These are phyloP conservation scores for Globisporangium spinosum DNA, from an alignment of 352 stramenopile species.

Conservation along the genomic window DNA sequence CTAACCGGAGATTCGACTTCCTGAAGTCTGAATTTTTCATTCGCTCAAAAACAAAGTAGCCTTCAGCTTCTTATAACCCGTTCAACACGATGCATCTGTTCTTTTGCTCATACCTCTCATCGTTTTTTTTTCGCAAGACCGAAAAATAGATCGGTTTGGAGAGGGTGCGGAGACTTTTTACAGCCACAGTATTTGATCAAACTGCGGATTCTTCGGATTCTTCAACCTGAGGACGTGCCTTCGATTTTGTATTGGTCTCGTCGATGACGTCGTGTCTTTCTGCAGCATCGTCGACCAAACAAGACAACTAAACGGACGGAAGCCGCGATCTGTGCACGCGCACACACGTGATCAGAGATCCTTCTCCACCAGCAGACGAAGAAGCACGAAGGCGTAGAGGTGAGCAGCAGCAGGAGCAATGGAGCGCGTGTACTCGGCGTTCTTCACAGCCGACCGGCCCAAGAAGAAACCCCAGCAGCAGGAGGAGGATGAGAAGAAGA, in stretches of 20 bases:
- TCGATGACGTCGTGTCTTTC: background rate
- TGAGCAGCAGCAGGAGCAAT: slow-evolving; percentile 32
- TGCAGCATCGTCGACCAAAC: background rate
- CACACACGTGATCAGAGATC: background rate
- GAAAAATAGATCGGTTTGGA: too few species aligned
- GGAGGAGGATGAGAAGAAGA: slow-evolving; percentile 14
- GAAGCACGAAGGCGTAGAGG: background rate
- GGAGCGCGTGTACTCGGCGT: slow-evolving; percentile 86
- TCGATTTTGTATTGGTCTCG: background rate
- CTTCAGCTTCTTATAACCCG: too few species aligned
- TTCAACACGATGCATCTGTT: too few species aligned
- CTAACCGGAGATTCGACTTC: too few species aligned
- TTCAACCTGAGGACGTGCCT: background rate
- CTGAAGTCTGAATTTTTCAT: too few species aligned
- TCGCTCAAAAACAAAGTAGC: too few species aligned
- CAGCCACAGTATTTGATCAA: too few species aligned
- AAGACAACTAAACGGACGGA: background rate
- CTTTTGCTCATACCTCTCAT: too few species aligned
- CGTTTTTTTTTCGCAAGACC: too few species aligned
- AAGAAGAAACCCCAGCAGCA: slow-evolving; percentile 27
- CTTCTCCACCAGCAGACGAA: background rate
- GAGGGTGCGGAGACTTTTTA: too few species aligned
- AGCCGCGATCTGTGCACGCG: background rate
- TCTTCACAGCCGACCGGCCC: slow-evolving; percentile 61
- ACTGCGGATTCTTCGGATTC: background rate